A percentile compares a stretch with the other conserved stretches of the same genome.
phyloP scores from a whole-genome alignment of 2,329 filamentous ascomycete genomes.

The Penicillium sp. region DNA sequence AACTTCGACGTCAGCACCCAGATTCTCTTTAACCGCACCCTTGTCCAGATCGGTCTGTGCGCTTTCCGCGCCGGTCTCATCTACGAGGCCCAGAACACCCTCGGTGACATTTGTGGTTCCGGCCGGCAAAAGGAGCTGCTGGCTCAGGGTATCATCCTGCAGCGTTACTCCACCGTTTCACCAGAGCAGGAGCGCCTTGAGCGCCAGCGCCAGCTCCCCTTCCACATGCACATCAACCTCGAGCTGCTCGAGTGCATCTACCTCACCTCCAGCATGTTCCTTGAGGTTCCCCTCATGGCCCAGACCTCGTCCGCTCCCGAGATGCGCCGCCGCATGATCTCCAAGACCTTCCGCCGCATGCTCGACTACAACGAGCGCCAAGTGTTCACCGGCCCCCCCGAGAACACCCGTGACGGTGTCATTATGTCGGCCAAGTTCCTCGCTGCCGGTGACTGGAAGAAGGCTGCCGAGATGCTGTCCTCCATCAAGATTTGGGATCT shows the following conservation, averaged over 20 bases:
- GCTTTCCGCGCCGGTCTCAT: conserved; percentile 96
- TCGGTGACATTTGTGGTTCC: conserved; percentile 97
- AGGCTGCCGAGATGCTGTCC: conserved; percentile 88
- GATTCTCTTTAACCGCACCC: conserved; percentile 96
- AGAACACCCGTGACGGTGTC: conserved; percentile 98
- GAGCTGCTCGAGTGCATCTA: conserved; percentile 98
- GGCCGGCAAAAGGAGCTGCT: conserved; percentile 97
- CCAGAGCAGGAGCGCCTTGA: conserved; percentile 97
- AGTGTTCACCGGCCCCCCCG: conserved; percentile 96
- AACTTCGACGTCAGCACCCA: conserved; percentile 97
- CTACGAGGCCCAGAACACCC: conserved; percentile 95
- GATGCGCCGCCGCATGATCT: conserved; percentile 95
- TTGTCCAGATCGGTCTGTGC: conserved; percentile 96
- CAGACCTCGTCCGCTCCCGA: conserved; percentile 96
- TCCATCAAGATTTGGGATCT: conserved; percentile 99
- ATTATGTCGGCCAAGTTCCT: conserved; percentile 99
- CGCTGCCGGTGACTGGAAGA: conserved; percentile 98
- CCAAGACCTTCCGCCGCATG: conserved; percentile 99
- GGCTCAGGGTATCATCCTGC: conserved; percentile 97
- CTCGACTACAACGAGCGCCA: conserved; percentile 99
- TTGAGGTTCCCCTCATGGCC: conserved; percentile 95
- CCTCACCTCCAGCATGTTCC: conserved; percentile 97
- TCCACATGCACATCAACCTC: conserved; percentile 99
- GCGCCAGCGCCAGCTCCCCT: conserved; percentile 94
- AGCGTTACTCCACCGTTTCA: conserved; percentile 92